Percentiles rank a stretch among this genome's conserved stretches.
Evolutionary conservation across 2,329 filamentous ascomycete species (phyloP).

Genomic region (Xylaria polymorpha): DNA sequence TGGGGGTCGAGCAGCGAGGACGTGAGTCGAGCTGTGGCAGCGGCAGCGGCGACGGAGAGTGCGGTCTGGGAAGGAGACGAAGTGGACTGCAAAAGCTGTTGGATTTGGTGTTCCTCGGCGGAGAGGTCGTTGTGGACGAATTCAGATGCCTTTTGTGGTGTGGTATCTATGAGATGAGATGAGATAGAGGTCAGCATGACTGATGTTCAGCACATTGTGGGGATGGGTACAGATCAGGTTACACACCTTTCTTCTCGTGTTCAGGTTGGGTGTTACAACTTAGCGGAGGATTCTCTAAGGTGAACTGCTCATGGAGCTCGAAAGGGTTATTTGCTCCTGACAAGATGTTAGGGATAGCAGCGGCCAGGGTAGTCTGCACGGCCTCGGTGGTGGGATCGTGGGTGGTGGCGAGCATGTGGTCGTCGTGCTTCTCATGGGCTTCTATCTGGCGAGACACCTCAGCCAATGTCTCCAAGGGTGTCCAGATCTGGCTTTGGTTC

Average conservation of each 20-base stretch:
- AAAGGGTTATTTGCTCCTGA: slow-evolving; percentile 50
- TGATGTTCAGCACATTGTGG: slow-evolving; percentile 10
- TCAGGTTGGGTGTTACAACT: slow-evolving; percentile 58
- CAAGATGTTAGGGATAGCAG: slow-evolving; percentile 36
- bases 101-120: slow-evolving; percentile 61
- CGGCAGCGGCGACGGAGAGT: slow-evolving; percentile 67
- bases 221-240: not conserved
- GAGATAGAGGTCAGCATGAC: slow-evolving; percentile 29
- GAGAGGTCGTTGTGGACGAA: slow-evolving; percentile 52
- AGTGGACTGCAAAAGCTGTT: slow-evolving; percentile 56
- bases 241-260: slow-evolving; percentile 55
- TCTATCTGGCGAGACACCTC: slow-evolving; percentile 88
- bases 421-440: slow-evolving; percentile 69
- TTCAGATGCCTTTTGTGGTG: slow-evolving; percentile 35
- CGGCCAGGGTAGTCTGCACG: slow-evolving; percentile 44
- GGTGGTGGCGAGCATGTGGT: slow-evolving; percentile 48
- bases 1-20: slow-evolving; percentile 66
- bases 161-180: slow-evolving; percentile 30
- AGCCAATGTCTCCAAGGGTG: slow-evolving; percentile 85
- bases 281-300: slow-evolving; percentile 65
- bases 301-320: slow-evolving; percentile 69
- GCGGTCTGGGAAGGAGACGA: slow-evolving; percentile 59
- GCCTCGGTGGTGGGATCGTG: slow-evolving; percentile 42
- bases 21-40: slow-evolving; percentile 66
- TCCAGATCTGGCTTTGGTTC: slow-evolving; percentile 67